These are phyloP conservation scores for Glarea lozoyensis DNA, from an alignment of 495 filamentous ascomycete genomes.

Conservation along the genomic window DNA sequence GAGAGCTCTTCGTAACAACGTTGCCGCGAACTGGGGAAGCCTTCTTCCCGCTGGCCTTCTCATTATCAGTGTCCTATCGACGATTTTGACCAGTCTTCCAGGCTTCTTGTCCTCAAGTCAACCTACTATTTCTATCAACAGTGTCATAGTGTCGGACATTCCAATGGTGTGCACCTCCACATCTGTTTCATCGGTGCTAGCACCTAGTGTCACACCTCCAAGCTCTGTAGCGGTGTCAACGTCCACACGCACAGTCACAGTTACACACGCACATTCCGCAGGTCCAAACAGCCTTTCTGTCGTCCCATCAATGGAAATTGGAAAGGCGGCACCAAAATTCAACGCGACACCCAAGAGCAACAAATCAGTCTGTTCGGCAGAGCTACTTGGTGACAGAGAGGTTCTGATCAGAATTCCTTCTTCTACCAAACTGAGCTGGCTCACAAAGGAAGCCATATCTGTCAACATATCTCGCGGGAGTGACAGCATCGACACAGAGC, in stretches of 20 bases:
- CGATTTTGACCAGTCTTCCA: conserved; percentile 10
- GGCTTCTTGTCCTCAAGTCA: conserved; percentile 5
- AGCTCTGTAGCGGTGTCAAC: conserved; percentile 9
- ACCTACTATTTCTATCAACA: conserved; percentile 21
- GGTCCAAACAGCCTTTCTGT: conserved; percentile 23
- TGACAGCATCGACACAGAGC: conserved; percentile 35
- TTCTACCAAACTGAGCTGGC: conserved; percentile 36
- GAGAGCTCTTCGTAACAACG: conserved; percentile 9
- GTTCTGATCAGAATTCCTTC: conserved; percentile 39
- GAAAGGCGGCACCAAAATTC: conserved; percentile 26
- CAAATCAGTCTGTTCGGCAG: conserved; percentile 22
- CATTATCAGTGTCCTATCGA: conserved; percentile 13
- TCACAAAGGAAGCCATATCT: conserved; percentile 39
- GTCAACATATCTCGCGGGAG: conserved; percentile 40
- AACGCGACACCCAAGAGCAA: conserved; percentile 30
- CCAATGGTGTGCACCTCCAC: conserved; percentile 14
- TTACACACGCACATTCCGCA: conserved; percentile 14
- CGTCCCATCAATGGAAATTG: conserved; percentile 24
- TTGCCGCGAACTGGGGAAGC: conserved; percentile 11
- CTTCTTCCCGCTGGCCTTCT: conserved; percentile 15
- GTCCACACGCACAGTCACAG: conserved; percentile 19
- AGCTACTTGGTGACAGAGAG: conserved; percentile 51
- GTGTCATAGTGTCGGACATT: conserved; percentile 15
- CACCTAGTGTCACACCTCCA: conserved; percentile 5
- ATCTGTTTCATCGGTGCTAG: conserved; percentile 3